Evolutionary conservation across 179 eudicot genomes (phyloP), one percentile per base, ranked within the genome.

Genomic region (Heliamphora pulchella): DNA sequence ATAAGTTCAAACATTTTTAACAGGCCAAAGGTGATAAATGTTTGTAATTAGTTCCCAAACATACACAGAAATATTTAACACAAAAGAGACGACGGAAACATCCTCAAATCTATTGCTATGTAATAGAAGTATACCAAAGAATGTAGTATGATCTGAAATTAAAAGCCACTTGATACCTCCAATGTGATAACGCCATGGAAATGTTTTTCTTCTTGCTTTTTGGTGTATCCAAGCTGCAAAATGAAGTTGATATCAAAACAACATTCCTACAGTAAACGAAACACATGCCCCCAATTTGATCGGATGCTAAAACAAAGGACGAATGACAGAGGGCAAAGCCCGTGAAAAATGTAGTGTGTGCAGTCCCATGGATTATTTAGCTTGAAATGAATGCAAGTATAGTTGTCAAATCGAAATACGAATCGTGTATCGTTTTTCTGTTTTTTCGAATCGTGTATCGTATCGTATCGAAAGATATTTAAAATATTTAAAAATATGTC

Each of bases 211-310:
- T 96, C 99, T 81, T 94, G 99, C 86, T 91, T 94, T 83, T 94
- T 94, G 54, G 98, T 94, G 88, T 96, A 96, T 59, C 98, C 99
- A 85, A 96, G 99, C 99, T 96, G 97, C 89, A 88, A 78, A 62
- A 72, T 64, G 73, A 76, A 20, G n/a, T 74, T 48, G 54, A 20
- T 39, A 68, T 71, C 71, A 79, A 44, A 76, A 76, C 14, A 58
- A 15, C 31, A 51, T 71, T 39, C 10, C 41, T 20, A 71, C 39
- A 51, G 84, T 58, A 31, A 47, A 76, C 15, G 9, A 15, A 2
- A 74, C 65, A 1, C 0, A 39, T 14, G 69, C 50, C 8, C 48
- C 51, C 1, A 46, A 44, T 48, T n/a, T 48, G 44, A 68, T 8
- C 46, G 77, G 70, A 55, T 62, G 50, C 70, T 57, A 50, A 65